These are phyloP conservation scores for Xerocomellus intermedius DNA, from an alignment of 768 basidiomycete species.

Conservation along the genomic window DNA sequence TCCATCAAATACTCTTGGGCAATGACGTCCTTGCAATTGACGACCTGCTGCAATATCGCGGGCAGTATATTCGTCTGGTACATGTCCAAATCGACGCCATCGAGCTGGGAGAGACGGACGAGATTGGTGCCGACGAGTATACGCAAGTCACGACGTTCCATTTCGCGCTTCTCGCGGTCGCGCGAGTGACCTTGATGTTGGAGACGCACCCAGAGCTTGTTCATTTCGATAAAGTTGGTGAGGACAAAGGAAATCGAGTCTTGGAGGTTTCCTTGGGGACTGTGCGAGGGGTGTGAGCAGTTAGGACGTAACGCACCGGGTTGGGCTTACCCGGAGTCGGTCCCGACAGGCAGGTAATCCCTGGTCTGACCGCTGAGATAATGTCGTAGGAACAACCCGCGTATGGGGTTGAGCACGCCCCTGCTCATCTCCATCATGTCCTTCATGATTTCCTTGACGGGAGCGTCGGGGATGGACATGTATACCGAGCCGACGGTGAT, in stretches of 20 bases:
- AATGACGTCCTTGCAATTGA: slow-evolving; percentile 97
- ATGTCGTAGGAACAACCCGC: slow-evolving; percentile 93
- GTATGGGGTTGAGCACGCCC: slow-evolving; percentile 95
- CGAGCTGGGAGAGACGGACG: slow-evolving; percentile 90
- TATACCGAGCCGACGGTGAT: slow-evolving; percentile 99
- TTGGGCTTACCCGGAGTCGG: slow-evolving; percentile 68
- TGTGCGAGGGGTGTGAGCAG: slow-evolving; percentile 26
- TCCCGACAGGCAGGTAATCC: slow-evolving; percentile 90
- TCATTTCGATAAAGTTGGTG: slow-evolving; percentile 99
- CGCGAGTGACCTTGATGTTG: slow-evolving; percentile 98
- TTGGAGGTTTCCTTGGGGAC: slow-evolving; percentile 85
- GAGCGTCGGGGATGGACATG: slow-evolving; percentile 97
- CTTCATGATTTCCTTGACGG: slow-evolving; percentile 99
- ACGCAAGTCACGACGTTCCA: slow-evolving; percentile 92
- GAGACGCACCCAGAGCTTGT: slow-evolving; percentile 98
- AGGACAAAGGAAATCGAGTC: slow-evolving; percentile 96
- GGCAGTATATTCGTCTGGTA: slow-evolving; percentile 87
- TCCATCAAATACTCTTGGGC: slow-evolving; percentile 99
- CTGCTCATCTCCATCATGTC: slow-evolving; percentile 99
- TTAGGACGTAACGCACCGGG: background rate
- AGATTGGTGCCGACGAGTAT: slow-evolving; percentile 98
- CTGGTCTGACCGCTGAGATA: slow-evolving; percentile 97
- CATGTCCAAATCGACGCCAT: slow-evolving; percentile 94
- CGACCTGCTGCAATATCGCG: slow-evolving; percentile 93
- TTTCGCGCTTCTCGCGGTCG: slow-evolving; percentile 95